Conservation (phyloP, 768 basidiomycete species). For the Coprinellus aureogranulatus region DNA sequence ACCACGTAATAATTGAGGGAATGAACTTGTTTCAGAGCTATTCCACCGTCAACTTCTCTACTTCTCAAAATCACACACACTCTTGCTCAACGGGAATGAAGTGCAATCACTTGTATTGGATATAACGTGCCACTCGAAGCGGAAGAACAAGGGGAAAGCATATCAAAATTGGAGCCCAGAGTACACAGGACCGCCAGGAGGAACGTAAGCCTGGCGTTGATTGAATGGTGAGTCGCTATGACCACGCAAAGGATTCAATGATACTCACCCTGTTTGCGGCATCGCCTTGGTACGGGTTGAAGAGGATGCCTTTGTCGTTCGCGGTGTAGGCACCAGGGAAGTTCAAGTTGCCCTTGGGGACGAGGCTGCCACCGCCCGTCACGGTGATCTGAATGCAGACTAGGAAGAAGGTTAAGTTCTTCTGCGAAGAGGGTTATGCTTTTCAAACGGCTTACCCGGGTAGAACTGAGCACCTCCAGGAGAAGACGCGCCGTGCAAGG, state of each 20-base stretch:
- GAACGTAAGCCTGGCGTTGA: conserved; percentile 24
- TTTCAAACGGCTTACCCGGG: conserved; percentile 14
- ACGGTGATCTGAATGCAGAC: conserved; percentile 40
- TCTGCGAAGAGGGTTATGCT: no score
- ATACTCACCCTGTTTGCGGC: conserved; percentile 29
- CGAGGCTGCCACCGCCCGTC: conserved; percentile 33
- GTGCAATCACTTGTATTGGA: no score
- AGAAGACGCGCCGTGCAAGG: conserved; percentile 31
- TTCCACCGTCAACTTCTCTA: neutral
- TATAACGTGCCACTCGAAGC: no score
- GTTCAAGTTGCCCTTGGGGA: conserved; percentile 26
- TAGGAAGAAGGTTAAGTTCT: neutral
- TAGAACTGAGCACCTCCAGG: conserved; percentile 39
- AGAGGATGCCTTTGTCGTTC: conserved; percentile 34
- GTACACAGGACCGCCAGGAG: conserved; percentile 33
- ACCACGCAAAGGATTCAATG: neutral
- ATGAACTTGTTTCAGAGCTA: neutral
- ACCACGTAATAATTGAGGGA: neutral
- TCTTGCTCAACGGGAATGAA: no score
- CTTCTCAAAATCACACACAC: neutral
- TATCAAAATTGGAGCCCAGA: conserved; percentile 22
- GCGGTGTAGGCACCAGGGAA: conserved; percentile 38
- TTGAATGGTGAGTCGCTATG: neutral
- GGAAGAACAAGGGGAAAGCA: no score
- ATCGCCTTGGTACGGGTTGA: conserved; percentile 35